Conservation (phyloP, 495 filamentous ascomycete species). For the Talaromyces trachyspermus region DNA sequence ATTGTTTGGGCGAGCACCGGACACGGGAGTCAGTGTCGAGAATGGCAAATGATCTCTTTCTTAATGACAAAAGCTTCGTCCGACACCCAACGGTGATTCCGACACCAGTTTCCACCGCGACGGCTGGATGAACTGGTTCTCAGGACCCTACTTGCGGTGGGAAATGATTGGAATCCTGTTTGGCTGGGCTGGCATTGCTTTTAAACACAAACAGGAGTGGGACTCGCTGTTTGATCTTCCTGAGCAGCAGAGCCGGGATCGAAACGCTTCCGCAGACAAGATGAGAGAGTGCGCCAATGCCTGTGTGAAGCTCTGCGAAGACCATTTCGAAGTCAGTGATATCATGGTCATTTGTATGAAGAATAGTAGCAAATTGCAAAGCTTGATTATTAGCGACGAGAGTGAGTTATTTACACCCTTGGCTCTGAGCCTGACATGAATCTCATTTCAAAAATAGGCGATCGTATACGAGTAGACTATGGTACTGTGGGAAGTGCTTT, state of each 20-base stretch:
- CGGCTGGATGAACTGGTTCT: conserved; percentile 15
- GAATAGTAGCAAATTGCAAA: conserved; percentile 10
- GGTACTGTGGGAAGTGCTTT: conserved; percentile 1
- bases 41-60: neutral
- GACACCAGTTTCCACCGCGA: neutral
- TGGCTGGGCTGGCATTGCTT: conserved; percentile 24
- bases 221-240: neutral
- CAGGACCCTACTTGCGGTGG: conserved; percentile 42
- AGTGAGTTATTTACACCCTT: too few relatives aligned
- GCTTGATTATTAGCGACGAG: conserved; percentile 41
- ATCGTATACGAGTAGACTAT: conserved; percentile 10
- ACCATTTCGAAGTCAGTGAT: neutral
- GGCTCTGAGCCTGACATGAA: too few relatives aligned
- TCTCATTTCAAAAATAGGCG: conserved; percentile 9
- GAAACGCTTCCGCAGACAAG: neutral
- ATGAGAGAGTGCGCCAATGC: neutral
- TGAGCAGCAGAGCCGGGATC: neutral
- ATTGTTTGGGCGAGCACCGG: neutral
- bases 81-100: neutral
- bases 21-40: neutral
- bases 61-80: neutral
- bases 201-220: conserved; percentile 8
- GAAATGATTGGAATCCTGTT: conserved; percentile 43
- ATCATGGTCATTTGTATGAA: neutral
- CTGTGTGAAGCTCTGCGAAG: neutral